Evolutionary conservation across 345 rosid species (phyloP).

Genomic region (Melaleuca quinquenervia): DNA sequence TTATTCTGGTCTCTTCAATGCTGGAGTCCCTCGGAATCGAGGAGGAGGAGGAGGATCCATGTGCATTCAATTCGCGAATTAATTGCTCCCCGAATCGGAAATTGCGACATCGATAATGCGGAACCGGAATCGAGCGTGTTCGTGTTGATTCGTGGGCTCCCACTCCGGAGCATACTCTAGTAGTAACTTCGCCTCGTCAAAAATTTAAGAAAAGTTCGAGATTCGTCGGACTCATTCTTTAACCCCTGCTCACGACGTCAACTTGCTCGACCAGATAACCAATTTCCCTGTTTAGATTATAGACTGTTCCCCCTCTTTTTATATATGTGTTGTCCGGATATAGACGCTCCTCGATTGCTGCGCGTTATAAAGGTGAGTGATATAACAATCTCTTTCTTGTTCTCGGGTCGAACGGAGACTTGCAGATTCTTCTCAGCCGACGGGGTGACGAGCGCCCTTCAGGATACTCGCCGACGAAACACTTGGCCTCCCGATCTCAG

Average conservation of each 20-base stretch:
- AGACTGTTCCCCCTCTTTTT: not conserved
- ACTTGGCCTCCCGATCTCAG: not conserved
- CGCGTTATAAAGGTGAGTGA: not conserved
- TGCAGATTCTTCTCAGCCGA: not conserved
- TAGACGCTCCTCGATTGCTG: not conserved
- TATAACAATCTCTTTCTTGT: not conserved
- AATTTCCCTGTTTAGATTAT: not conserved
- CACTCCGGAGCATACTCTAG: not conserved
- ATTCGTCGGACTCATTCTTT: not conserved
- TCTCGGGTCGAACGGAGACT: not conserved
- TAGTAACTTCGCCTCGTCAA: not conserved
- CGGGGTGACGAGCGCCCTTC: not conserved
- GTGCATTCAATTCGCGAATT: not conserved
- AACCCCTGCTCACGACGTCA: not conserved
- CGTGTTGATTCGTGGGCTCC: not conserved
- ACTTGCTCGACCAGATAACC: not conserved
- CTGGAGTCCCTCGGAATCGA: not conserved
- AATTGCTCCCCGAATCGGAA: not conserved
- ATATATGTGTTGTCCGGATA: not conserved
- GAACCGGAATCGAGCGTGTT: not conserved
- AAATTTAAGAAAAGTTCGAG: not conserved
- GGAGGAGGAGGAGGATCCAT: not conserved
- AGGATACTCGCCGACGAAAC: not conserved
- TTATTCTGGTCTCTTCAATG: not conserved
- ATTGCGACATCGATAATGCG: not conserved